Evolutionary conservation across 495 filamentous ascomycete species (phyloP), one percentile per base, ranked within the genome.

Genomic region (Podospora tetraspora): DNA sequence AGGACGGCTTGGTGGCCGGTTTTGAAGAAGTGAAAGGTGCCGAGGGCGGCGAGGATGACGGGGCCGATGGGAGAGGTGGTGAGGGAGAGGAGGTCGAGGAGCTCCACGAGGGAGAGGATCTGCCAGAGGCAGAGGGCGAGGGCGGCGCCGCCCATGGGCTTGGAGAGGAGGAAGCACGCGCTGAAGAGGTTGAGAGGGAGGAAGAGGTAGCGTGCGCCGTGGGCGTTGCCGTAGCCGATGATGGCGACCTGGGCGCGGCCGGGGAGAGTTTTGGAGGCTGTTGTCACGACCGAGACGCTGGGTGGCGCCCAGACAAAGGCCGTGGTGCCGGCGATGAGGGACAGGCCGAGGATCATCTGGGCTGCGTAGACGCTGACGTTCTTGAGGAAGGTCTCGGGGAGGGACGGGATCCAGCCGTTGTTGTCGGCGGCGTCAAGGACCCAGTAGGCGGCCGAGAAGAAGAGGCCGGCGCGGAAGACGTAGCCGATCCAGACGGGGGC

Each of bases 1-100:
- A 97, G 85, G 0, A 89, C 90, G 19, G 94, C 94, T 78, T 98
- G 96, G 79, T 99, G 95, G 70, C 95, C 95, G 1, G 95, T 99
- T 72, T 94, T 97, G 88, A 99, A 99, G 83, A 89, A 99, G 81
- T 97, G 88, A 77, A 93, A 97, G 70, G 88, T 90, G 61, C 93
- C 96, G 1, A 99, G 84, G 19, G 97, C 78, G 52, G 87, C 96
- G 12, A 99, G 84, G 56, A 96, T 83, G 24, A 93, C 81, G 24
- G 96, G 94, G 0, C 93, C 95, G 74, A 98, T 89, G 3, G 91
- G 89, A 71, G 86, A 84, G 57, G 83, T 76, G 1, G 85, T 80
- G 1, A 97, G 79, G 58, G 83, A 77, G 77, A 92, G 91, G 58
- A 90, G 86, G 81, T 96, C 92, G 63, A 97, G 80, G 72, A 98